A percentile compares a stretch with the other conserved stretches of the same genome.
Conservation (phyloP, 2,329 filamentous ascomycete species). For the Dothideomycetes sp. region DNA sequence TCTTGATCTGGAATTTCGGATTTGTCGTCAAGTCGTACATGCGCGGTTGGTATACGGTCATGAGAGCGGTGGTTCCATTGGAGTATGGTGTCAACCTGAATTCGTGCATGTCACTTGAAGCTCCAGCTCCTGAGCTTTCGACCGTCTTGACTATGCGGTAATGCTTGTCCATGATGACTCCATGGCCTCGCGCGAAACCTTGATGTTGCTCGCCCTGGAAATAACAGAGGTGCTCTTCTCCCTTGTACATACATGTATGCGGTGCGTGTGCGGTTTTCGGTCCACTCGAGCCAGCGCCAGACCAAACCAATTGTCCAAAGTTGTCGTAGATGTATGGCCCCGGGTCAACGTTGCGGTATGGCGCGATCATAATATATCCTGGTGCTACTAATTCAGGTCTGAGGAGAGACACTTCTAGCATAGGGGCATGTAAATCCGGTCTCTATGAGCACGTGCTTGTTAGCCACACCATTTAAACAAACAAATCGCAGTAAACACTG, state of each 20-base stretch:
- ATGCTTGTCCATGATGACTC: conserved; percentile 43
- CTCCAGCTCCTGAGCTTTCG: conserved; percentile 28
- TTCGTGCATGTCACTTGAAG: conserved; percentile 46
- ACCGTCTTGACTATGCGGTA: conserved; percentile 43
- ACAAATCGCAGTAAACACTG: no score
- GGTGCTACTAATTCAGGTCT: conserved; percentile 30
- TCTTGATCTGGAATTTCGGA: conserved; percentile 27
- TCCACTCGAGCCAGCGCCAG: conserved; percentile 40
- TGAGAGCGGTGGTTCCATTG: conserved; percentile 31
- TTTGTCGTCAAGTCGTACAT: conserved; percentile 39
- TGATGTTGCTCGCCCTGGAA: conserved; percentile 44
- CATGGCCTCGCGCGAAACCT: conserved; percentile 44
- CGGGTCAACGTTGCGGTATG: conserved; percentile 40
- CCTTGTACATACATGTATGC: conserved; percentile 41
- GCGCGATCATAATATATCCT: conserved; percentile 44
- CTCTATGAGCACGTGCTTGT: conserved; percentile 20
- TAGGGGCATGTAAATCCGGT: conserved; percentile 32
- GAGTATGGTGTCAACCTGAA: conserved; percentile 38
- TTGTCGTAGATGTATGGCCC: conserved; percentile 46
- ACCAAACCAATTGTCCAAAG: conserved; percentile 42
- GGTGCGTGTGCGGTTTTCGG: conserved; percentile 41
- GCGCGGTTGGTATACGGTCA: conserved; percentile 31
- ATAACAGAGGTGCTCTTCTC: conserved; percentile 42
- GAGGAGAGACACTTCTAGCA: conserved; percentile 26
- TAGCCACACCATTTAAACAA: conserved; percentile 14